Base-by-base conservation (phyloP, 2,329 filamentous ascomycete species). In the Aspergillus latus region DNA sequence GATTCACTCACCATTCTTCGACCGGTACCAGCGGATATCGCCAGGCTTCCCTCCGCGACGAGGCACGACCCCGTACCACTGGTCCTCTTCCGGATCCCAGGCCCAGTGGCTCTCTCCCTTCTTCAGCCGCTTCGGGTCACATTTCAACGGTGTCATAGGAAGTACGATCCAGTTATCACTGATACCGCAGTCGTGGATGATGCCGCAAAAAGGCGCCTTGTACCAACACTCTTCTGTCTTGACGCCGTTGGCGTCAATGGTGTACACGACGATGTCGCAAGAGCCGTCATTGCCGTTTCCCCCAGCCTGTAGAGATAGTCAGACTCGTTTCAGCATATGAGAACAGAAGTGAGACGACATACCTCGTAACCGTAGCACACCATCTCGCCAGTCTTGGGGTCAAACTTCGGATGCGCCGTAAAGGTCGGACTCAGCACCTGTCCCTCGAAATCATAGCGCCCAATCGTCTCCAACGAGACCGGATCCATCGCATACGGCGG, bases 401-500 rank as follows among this genome's bases (percentile, higher is more conserved):
- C 76, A 44, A 76, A 68, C 52, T 79, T 79, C 0, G 76, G 76
- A 59, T 79, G 76, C 4, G 76, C 76, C 1, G 75, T 76, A 54
- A 78, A 76, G 0, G 75, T 75, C 5, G 72, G 73, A 1, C 69
- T 63, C 21, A 66, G 62, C 1, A 77, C 64, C 57, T 77, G 74
- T 2, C 69, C 72, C 16, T 68, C 69, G 58, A 75, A 76, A 55
- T 76, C 73, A 11, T 71, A 66, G 0, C 72, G 67, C 21, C 21
- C 21, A 11, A 70, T 66, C 0, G 75, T 78, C 28, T 76, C 73
- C 0, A 78, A 64, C 0, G 74, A 76, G 9, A 68, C 62, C 0
- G 76, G 74, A 54, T 78, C 69, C 57, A 76, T 68, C 1, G 70
- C 71, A 32, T 76, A 77, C 0, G 81, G 81, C 2, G 80, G 81